Base-by-base conservation (phyloP, 1,139 yeast species). In the Geotrichum klebahnii region DNA sequence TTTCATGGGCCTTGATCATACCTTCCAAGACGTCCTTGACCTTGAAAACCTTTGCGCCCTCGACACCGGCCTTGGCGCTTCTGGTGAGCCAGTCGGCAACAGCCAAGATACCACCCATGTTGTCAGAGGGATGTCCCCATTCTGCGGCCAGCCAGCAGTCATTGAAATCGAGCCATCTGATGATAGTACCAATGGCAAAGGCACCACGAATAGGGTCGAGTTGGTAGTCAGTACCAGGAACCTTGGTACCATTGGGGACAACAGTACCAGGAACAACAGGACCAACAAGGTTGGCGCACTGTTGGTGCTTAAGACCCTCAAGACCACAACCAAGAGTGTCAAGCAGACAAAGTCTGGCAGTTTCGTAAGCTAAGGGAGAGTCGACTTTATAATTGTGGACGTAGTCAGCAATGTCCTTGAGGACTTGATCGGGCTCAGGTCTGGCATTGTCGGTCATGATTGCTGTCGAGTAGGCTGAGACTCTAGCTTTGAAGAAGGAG, bases 81-180 rank as follows among this genome's bases (percentile, higher is more conserved):
- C 82, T 71, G 45, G 80, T 75, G 55, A 76, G 68, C 69, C 77
- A 73, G 61, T 78, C 82, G 22, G 82, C 77, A 32, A 79, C 79
- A 1, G 82, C 80, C 22, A 78, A 64, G 52, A 78, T 78, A 45
- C 80, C 80, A 45, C 82, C 82, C 53, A 78, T 58, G 62, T 78
- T 78, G 61, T 78, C 83, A 19, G 80, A 75, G 24, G 82, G 82
- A 62, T 78, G 82, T 5, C 83, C 83, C 82, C 83, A 78, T 61
- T 78, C 83, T 26, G 81, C 81, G 47, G 83, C 83, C 40, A 79
- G 65, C 82, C 82, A 79, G 63, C 82, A 78, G 62, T 78, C 82
- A 56, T 78, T 78, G 67, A 72, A 78, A 56, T 78, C 83, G 53
- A 78, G 66, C 82, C 82, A 78, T 54, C 83, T 70, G 57, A 78